phyloP scores from a whole-genome alignment of 163 green algal genomes.

The Picocystis sp. region DNA sequence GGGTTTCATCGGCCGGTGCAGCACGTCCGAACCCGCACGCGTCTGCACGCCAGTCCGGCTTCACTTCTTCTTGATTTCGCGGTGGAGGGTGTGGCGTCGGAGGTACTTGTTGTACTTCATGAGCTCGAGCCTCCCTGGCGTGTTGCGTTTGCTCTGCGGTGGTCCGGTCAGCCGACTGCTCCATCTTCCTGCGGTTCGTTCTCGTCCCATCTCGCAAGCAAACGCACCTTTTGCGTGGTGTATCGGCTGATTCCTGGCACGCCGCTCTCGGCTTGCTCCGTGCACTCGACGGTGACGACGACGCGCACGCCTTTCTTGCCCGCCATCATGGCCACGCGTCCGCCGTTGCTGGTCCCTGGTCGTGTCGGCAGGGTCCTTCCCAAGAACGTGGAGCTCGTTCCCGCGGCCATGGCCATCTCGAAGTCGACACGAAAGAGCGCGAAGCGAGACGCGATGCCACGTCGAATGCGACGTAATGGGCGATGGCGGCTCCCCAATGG shows the following conservation, averaged over 20 bases:
- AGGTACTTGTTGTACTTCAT: slow-evolving; percentile 91
- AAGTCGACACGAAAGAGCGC: too few relatives aligned
- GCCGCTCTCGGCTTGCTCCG: slow-evolving; percentile 53
- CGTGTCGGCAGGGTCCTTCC: too few relatives aligned
- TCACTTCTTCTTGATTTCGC: slow-evolving; percentile 34
- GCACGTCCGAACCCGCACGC: neutral
- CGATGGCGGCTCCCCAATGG: too few relatives aligned
- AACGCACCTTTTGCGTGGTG: slow-evolving; percentile 66
- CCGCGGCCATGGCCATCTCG: too few relatives aligned
- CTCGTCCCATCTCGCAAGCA: too few relatives aligned
- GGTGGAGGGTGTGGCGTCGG: slow-evolving; percentile 26
- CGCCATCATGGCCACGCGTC: slow-evolving; percentile 59
- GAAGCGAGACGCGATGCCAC: too few relatives aligned
- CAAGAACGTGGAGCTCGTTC: too few relatives aligned
- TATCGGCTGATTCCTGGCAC: slow-evolving; percentile 63
- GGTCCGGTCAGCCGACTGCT: too few relatives aligned
- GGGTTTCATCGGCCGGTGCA: too few relatives aligned
- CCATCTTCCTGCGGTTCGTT: too few relatives aligned
- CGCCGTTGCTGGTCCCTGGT: too few relatives aligned
- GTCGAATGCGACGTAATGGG: too few relatives aligned
- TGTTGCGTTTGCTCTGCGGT: slow-evolving; percentile 77
- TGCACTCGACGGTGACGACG: slow-evolving; percentile 92
- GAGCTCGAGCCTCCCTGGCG: slow-evolving; percentile 70
- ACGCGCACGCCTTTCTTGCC: slow-evolving; percentile 86
- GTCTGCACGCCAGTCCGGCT: neutral